These are phyloP conservation scores for Amanita rimosa DNA, from an alignment of 768 basidiomycete genomes.

Conservation along the genomic window DNA sequence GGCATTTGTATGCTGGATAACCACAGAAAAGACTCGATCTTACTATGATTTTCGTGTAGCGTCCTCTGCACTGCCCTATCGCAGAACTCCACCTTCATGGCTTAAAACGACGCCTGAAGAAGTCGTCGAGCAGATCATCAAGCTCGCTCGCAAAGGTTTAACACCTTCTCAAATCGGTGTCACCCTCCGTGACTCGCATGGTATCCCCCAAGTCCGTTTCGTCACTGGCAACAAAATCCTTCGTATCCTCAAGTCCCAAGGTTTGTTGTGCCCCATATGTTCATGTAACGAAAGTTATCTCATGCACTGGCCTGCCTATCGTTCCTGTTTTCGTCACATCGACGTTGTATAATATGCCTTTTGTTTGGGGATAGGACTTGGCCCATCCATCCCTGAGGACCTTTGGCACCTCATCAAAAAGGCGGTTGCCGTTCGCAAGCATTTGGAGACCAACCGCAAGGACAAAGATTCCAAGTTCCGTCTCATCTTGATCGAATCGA, in stretches of 20 bases:
- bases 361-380: conserved; percentile 76
- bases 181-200: conserved; percentile 94
- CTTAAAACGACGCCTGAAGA: conserved; percentile 94
- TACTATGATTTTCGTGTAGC: conserved; percentile 31
- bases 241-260: conserved; percentile 90
- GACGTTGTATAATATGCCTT: conserved; percentile 24
- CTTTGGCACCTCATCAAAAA: conserved; percentile 99
- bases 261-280: conserved; percentile 38
- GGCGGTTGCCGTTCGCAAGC: conserved; percentile 98
- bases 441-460: conserved; percentile 95
- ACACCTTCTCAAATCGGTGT: conserved; percentile 98
- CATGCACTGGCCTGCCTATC: conserved; percentile 15
- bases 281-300: conserved; percentile 9
- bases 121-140: conserved; percentile 91
- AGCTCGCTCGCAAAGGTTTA: conserved; percentile 95
- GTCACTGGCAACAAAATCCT: conserved; percentile 99
- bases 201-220: conserved; percentile 95
- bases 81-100: conserved; percentile 90
- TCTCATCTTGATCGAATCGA: conserved; percentile 97
- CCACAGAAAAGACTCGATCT: too few relatives aligned
- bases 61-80: conserved; percentile 97
- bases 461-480: conserved; percentile 97
- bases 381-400: conserved; percentile 97
- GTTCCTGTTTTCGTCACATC: conserved; percentile 9
- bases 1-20: conserved; percentile 78